Evolutionary conservation across 352 stramenopile genomes (phyloP), one percentile per base, ranked within the genome.

Genomic region (Phytophthora sansomeana): DNA sequence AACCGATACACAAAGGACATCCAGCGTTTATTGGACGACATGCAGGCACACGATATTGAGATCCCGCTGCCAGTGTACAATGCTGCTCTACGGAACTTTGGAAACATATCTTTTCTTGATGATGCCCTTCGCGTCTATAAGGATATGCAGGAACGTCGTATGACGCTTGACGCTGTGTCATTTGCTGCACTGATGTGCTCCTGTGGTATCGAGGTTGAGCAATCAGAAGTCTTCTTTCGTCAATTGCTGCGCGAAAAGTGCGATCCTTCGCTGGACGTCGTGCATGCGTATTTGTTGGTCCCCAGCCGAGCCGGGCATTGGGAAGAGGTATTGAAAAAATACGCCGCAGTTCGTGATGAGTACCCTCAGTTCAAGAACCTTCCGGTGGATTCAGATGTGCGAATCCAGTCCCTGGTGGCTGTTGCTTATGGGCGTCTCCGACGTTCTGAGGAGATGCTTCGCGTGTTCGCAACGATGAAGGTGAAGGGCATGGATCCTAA

Each of bases 391-490:
- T 63, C 66, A 3, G 82, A 93, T 28, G 53, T 74, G 30, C 84
- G 84, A 36, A 80, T 93, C 44, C 75, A 82, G 51, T 83, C 84
- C 47, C 75, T 87, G 14, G 57, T 93, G n/a, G 80, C 83, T 6
- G 74, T 90, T 26, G 85, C 83, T 6, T 78, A 85, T 29, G 85
- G 78, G 5, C 68, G 82, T 8, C 30, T 86, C 0, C 21, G 60
- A 49, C 63, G 75, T 19, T 63, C 80, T 10, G 60, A 88, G 35
- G 68, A 81, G 19, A 88, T 91, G 78, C 71, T 93, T 49, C 67
- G 73, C 10, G 67, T 90, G 32, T 93, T 93, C 41, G 90, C 81
- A 33, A 58, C 50, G 33, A 93, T 93, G 85, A 93, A 93, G 43
- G 69, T 93, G 48, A 72, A 81, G 24, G 85, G 83, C 1, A 60